A percentile compares a stretch with the other conserved stretches of the same genome.
These are phyloP conservation scores for Talaromyces nanjingensis DNA, from an alignment of 495 filamentous ascomycete genomes.

Conservation along the genomic window DNA sequence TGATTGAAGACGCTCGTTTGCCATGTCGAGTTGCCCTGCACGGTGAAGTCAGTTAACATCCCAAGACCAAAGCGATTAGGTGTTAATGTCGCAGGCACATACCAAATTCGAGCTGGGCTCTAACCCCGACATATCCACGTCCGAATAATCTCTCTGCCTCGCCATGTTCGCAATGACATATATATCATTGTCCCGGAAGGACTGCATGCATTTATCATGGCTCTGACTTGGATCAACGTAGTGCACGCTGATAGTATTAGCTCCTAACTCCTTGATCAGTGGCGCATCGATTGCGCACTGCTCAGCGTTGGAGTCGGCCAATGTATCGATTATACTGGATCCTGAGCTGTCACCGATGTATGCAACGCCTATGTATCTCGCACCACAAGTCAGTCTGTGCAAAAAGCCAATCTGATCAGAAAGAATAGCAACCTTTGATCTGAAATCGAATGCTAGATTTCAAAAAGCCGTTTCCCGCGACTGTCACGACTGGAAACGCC, in stretches of 20 bases:
- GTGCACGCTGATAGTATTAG: constrained; percentile 2
- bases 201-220: constrained; percentile 10
- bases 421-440: background rate
- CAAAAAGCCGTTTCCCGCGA: background rate
- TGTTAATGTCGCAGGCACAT: background rate
- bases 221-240: constrained; percentile 1
- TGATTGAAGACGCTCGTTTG: background rate
- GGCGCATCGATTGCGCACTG: background rate
- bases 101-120: background rate
- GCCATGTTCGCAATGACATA: constrained; percentile 8
- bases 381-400: too few species aligned
- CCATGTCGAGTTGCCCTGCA: background rate
- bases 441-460: background rate
- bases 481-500: background rate
- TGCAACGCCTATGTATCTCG: background rate
- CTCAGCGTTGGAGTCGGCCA: background rate
- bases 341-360: background rate
- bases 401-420: too few species aligned
- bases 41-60: background rate
- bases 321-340: background rate
- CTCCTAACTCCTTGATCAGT: background rate
- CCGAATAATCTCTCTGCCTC: constrained; percentile 1
- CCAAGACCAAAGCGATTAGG: background rate
- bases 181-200: constrained; percentile 4
- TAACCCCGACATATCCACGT: background rate